phyloP scores from a whole-genome alignment of 176 grass and related monocot genomes.

The Metroxylon sagu region DNA sequence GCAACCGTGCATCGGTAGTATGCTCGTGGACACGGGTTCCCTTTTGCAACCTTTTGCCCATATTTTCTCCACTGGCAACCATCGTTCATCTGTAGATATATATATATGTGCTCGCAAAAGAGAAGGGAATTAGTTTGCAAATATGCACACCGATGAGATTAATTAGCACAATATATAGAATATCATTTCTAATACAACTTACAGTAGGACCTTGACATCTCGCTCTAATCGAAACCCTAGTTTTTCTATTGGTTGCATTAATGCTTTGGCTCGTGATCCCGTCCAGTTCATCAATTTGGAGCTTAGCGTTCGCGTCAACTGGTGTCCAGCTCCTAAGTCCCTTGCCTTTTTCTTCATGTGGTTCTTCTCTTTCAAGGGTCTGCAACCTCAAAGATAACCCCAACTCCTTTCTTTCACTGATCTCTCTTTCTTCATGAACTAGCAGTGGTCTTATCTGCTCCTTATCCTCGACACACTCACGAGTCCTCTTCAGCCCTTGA shows the following conservation, averaged over 20 bases:
- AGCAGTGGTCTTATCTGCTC: constrained; percentile 14
- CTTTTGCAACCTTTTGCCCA: constrained; percentile 91
- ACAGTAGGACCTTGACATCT: constrained; percentile 88
- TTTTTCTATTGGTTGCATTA: constrained; percentile 87
- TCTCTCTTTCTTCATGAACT: constrained; percentile 24
- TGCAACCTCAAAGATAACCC: constrained; percentile 59
- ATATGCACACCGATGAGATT: no score
- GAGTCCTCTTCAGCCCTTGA: constrained; percentile 21
- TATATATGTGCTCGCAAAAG: no score
- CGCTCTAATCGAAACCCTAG: constrained; percentile 96
- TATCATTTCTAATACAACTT: constrained; percentile 17
- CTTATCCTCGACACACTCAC: constrained; percentile 27
- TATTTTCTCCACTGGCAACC: constrained; percentile 98
- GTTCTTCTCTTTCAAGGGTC: constrained; percentile 21
- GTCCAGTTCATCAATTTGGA: constrained; percentile 19
- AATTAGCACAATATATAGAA: no score
- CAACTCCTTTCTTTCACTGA: constrained; percentile 39
- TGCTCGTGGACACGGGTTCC: constrained; percentile 92
- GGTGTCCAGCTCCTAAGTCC: constrained; percentile 27
- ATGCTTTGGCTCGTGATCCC: constrained; percentile 55
- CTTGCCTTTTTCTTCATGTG: constrained; percentile 6
- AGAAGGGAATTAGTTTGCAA: no score
- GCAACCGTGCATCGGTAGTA: constrained; percentile 96
- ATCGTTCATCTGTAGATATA: constrained; percentile 70
- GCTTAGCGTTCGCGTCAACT: constrained; percentile 8